Base-by-base conservation (phyloP, 1,284 basidiomycete species). In the Cutaneotrichosporon cutaneum region DNA sequence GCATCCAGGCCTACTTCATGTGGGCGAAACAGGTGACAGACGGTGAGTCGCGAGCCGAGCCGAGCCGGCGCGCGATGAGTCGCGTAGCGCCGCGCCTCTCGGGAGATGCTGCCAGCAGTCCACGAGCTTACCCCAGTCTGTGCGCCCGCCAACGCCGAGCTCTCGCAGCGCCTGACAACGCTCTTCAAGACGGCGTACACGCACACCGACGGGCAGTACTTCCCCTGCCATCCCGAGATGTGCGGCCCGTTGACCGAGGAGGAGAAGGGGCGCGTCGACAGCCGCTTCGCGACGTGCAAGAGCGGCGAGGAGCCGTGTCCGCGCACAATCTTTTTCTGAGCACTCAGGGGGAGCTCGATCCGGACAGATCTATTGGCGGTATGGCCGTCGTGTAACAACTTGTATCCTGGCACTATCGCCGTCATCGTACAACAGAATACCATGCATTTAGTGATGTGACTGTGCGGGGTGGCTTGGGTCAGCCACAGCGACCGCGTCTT, bases 21-120 rank as follows among this genome's bases (percentile, higher is more conserved):
- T 82, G 80, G 80, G 76, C 77, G 0, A 80, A 80, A 56, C 71
- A 76, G 42, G 81, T 82, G 14, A 81, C 80, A 2, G 76, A 80
- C 63, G 63, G 74, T 74, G 57, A 65, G 61, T 60, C 11, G 18
- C 16, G 35, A 7, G 35, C 4, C 14, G 6, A 14, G 36, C n/a
- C n/a, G n/a, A n/a, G n/a, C n/a, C n/a, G n/a, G n/a, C n/a, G n/a
- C n/a, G n/a, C n/a, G n/a, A n/a, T n/a, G n/a, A 44, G n/a, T 4
- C 10, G 9, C 16, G 13, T 33, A 42, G 14, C 16, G 10, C 32
- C 16, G 21, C 32, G 13, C n/a, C n/a, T n/a, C n/a, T n/a, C n/a
- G n/a, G n/a, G n/a, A n/a, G n/a, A n/a, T n/a, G n/a, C n/a, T n/a
- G n/a, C n/a, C n/a, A n/a, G n/a, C 44, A 6, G 24, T 5, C 8